These are phyloP conservation scores for Moniliella sp. DNA, from an alignment of 1,284 basidiomycete genomes.

Conservation along the genomic window DNA sequence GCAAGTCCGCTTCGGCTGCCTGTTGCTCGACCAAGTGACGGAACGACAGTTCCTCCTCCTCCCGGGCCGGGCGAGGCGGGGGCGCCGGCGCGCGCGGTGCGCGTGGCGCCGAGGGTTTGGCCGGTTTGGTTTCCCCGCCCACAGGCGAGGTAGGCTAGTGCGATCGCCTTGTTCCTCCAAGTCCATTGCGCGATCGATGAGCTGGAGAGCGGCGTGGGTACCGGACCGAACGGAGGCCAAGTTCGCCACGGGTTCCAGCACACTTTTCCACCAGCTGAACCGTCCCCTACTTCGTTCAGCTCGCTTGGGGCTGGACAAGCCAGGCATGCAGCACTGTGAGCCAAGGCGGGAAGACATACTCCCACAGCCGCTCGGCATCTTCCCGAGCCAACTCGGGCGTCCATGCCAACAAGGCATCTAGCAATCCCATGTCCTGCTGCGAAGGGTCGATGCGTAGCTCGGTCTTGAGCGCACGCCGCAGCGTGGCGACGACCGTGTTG, in stretches of 20 bases:
- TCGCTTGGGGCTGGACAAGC: constrained; percentile 60
- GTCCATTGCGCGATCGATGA: constrained; percentile 78
- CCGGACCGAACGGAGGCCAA: constrained; percentile 51
- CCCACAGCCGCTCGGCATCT: constrained; percentile 25
- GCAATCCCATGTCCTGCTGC: constrained; percentile 49
- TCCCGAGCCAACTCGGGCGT: constrained; percentile 44
- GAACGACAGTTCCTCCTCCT: constrained; percentile 48
- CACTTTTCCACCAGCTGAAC: constrained; percentile 65
- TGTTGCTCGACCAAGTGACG: constrained; percentile 68
- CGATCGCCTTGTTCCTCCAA: constrained; percentile 35
- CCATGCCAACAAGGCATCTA: constrained; percentile 63
- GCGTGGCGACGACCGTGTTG: constrained; percentile 70
- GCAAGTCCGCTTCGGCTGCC: constrained; percentile 56
- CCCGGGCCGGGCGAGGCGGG: too few species aligned
- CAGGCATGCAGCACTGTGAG: constrained; percentile 69
- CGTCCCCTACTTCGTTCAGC: constrained; percentile 74
- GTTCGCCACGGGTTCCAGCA: constrained; percentile 40
- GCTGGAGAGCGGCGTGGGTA: constrained; percentile 59
- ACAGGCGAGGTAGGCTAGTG: too few species aligned
- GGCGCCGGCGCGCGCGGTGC: too few species aligned
- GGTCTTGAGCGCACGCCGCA: constrained; percentile 54
- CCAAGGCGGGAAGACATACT: constrained; percentile 94
- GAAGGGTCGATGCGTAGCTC: constrained; percentile 71
- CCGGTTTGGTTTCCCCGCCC: too few species aligned
- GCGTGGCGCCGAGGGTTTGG: too few species aligned